Evolutionary conservation across 306 rosid species (phyloP), one percentile per base, ranked within the genome.

Genomic region (Ochetophila trinervis): DNA sequence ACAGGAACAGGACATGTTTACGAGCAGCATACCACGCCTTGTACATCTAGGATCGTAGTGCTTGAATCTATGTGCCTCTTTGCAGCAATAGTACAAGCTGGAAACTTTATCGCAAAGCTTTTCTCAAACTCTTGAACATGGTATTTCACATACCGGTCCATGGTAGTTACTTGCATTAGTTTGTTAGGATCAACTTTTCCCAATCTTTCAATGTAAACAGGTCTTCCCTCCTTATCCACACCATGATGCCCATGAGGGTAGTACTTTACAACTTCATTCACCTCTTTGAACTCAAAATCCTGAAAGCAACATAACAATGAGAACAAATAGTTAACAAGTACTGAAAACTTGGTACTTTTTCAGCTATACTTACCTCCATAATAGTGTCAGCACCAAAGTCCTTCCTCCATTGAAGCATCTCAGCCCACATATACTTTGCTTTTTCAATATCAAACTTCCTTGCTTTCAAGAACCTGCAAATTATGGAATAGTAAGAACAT

Each of bases 171-270:
- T 80, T 89, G 96, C 99, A 93, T 93, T 52, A 93, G 86, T 78
- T 86, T 93, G 87, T 84, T 73, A 13, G 99, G 91, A 66, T 93
- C 97, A 32, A 93, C 97, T 76, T 71, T 93, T 65, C 97, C 99
- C 81, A 93, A 83, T 54, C 97, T 87, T 80, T 93, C 99, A 84
- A 93, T 81, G 79, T 93, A 93, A 64, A 93, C 66, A 5, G 99
- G 99, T 44, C 96, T 93, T 67, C 99, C 99, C 73, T 93, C 99
- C 86, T 83, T 93, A 80, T 93, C 99, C 62, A 93, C 91, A 24
- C 99, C 96, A 52, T 93, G 99, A 78, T 93, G 80, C 40, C 99
- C 97, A 48, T 90, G 99, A 21, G 99, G 99, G 66, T 93, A 93
- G 68, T 87, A 82, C 76, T 58, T 80, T 51, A 86, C 58, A 65